Conservation (phyloP, 208 protist genomes). For the Acanthamoeba rhysodes region DNA sequence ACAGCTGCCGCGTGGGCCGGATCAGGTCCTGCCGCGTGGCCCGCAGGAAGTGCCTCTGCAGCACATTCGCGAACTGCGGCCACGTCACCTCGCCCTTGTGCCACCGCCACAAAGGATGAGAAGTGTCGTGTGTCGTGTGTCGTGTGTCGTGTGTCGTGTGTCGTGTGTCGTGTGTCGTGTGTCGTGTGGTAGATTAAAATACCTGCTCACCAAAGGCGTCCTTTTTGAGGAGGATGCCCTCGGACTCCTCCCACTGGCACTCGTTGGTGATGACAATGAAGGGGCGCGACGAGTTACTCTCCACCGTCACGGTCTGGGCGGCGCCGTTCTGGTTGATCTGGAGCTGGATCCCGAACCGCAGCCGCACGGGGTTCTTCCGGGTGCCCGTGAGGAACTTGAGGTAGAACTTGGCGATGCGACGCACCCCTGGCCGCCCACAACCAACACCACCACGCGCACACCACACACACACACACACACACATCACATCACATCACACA, state of each 20-base stretch:
- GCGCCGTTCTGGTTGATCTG: constrained; percentile 64
- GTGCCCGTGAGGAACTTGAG: constrained; percentile 84
- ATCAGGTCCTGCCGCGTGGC: constrained; percentile 83
- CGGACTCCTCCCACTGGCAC: constrained; percentile 82
- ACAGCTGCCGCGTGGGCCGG: constrained; percentile 75
- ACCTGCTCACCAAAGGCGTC: constrained; percentile 84
- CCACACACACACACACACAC: too few relatives aligned
- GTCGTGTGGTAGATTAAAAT: too few relatives aligned
- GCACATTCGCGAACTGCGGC: constrained; percentile 83
- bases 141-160: too few relatives aligned
- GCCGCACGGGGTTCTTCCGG: constrained; percentile 80
- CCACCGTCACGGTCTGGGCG: constrained; percentile 76
- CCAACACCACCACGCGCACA: too few relatives aligned
- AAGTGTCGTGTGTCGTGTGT: too few relatives aligned
- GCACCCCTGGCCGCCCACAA: not conserved
- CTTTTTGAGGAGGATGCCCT: constrained; percentile 81
- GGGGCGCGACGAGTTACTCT: constrained; percentile 73
- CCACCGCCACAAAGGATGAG: too few relatives aligned
- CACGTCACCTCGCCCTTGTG: constrained; percentile 78
- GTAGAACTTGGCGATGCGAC: constrained; percentile 79
- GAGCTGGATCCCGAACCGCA: constrained; percentile 85
- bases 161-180: not conserved
- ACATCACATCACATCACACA: too few relatives aligned
- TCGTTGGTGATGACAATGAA: constrained; percentile 87
- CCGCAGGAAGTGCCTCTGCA: constrained; percentile 83